Base-by-base conservation (phyloP, 139 green algal species). In the Mychonastes homosphaera region DNA sequence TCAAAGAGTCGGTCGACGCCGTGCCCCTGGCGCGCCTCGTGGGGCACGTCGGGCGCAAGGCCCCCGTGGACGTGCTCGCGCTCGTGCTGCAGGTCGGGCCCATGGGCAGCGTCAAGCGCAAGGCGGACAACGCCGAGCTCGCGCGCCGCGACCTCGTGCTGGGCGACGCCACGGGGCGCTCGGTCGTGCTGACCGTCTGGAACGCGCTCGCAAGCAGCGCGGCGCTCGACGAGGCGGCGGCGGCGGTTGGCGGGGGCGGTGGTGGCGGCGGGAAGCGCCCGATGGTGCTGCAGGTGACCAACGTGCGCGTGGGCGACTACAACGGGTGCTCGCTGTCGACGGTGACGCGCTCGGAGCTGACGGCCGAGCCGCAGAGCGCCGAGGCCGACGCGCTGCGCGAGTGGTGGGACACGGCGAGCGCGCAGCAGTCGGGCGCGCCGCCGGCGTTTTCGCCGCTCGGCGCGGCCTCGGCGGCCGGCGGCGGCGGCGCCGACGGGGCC, bases 151-250 rank as follows among this genome's bases (percentile, higher is more conserved):
- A 92, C 48, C 53, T 94, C 45, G 89, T 81, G 2, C 30, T 93
- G 0, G 64, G 73, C 0, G 86, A 93, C 6, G 59, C 47, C 68
- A 89, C 73, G 45, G 34, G 63, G 21, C 85, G 83, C 66, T 84
- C 74, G 2, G 80, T 95, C 32, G 51, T 61, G 10, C 47, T 90
- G 27, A 93, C 86, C 1, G 64, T 93, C 57, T 95, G 86, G 86
- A 73, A 67, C 35, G 46, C 75, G 28, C 56, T 67, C 1, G 75
- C 79, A 0, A 72, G 73, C 23, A 45, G 61, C 1, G n/a, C 56
- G 2, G 52, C 71, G 26, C 58, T 90, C 45, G 81, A 89, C 19
- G 67, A 48, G 2, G 23, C 48, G 19, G 66, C 70, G 12, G 32
- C 33, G 45, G 45, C 47, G 40, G 6, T 48, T 34, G 18, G 3